Evolutionary conservation across 441 rosid genomes (phyloP).

Genomic region (Corymbia citriodora): DNA sequence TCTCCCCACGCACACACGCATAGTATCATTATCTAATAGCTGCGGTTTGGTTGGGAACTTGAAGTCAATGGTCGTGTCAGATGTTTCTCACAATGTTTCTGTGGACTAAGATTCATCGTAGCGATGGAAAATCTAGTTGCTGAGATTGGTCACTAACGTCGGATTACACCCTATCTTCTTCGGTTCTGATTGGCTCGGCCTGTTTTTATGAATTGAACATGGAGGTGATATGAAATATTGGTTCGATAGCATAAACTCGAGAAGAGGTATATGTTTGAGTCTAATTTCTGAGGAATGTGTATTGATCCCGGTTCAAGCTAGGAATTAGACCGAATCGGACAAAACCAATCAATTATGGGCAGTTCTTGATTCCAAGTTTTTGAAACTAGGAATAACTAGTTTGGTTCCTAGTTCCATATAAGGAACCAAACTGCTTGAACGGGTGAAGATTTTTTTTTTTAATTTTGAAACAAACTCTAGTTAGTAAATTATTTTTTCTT

Average conservation of each 20-base stretch:
- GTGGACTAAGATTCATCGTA: not conserved
- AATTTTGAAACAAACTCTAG: no score
- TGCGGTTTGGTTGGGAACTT: not conserved
- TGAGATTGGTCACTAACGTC: not conserved
- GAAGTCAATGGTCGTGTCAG: accelerated
- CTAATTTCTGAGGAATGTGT: not conserved
- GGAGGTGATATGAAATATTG: not conserved
- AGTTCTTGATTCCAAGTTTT: no score
- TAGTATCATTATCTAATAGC: accelerated
- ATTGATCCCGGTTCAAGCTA: not conserved
- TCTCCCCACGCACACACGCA: not conserved
- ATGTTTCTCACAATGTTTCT: not conserved
- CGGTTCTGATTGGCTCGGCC: not conserved
- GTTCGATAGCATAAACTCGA: not conserved
- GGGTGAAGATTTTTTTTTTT: not conserved
- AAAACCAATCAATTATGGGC: no score
- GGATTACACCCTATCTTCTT: not conserved
- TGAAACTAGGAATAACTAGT: no score
- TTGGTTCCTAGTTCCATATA: no score
- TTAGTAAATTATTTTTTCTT: no score
- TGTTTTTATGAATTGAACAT: not conserved
- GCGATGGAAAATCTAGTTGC: not conserved
- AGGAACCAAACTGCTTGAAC: not conserved
- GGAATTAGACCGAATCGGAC: not conserved
- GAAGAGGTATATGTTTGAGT: not conserved